A percentile compares a stretch with the other conserved stretches of the same genome.
phyloP scores from a whole-genome alignment of 257 asterid species.

The Eucommia ulmoides region DNA sequence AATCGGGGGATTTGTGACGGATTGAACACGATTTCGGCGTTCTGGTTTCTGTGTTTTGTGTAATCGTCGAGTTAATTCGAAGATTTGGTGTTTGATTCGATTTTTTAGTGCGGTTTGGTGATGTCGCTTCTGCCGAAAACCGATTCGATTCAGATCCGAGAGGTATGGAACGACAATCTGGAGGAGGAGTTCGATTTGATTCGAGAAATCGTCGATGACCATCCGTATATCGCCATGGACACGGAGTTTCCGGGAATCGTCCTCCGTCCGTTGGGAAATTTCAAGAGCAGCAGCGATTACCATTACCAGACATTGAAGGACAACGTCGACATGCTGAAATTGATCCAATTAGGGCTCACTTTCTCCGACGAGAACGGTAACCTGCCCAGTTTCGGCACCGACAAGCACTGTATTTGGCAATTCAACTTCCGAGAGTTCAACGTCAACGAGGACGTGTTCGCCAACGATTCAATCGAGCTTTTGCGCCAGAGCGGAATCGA shows the following conservation, averaged over 20 bases:
- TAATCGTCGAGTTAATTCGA: too few relatives aligned
- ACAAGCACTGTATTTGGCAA: slow-evolving; percentile 61
- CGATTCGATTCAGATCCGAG: slow-evolving; percentile 61
- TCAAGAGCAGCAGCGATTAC: slow-evolving; percentile 40
- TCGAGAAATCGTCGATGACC: slow-evolving; percentile 48
- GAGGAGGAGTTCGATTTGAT: slow-evolving; percentile 57
- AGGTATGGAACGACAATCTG: slow-evolving; percentile 63
- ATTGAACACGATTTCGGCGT: too few relatives aligned
- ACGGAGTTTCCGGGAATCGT: slow-evolving; percentile 70
- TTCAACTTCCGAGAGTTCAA: slow-evolving; percentile 68
- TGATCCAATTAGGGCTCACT: slow-evolving; percentile 62
- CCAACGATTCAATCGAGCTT: slow-evolving; percentile 48
- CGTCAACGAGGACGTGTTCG: slow-evolving; percentile 51
- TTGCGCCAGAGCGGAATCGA: slow-evolving; percentile 58
- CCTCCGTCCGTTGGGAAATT: slow-evolving; percentile 46
- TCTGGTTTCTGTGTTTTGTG: neutral
- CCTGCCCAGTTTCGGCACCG: slow-evolving; percentile 51
- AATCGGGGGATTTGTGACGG: neutral
- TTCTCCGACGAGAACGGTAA: slow-evolving; percentile 66
- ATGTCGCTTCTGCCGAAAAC: slow-evolving; percentile 53
- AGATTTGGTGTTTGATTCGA: neutral
- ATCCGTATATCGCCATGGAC: slow-evolving; percentile 70
- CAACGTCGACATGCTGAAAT: slow-evolving; percentile 60
- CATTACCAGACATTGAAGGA: slow-evolving; percentile 56
- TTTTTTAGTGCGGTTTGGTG: slow-evolving; percentile 8